Conservation (phyloP, 2,329 filamentous ascomycete genomes). For the Neofusicoccum cordaticola region DNA sequence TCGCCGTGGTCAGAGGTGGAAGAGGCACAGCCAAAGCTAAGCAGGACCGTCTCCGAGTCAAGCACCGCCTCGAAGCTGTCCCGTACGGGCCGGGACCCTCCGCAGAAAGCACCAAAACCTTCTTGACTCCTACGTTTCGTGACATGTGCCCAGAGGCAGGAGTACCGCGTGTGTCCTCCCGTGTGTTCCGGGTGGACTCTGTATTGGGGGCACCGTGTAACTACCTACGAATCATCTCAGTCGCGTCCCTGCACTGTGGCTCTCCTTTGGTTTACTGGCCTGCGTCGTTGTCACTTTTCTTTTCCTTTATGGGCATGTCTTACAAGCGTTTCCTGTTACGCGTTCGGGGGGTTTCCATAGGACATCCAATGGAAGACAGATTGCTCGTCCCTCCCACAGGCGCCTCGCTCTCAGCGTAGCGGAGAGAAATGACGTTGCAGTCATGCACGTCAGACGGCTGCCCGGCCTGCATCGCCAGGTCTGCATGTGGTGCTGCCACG, state of each 20-base stretch:
- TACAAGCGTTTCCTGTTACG: too few relatives aligned
- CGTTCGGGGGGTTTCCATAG: too few relatives aligned
- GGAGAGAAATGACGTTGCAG: not conserved
- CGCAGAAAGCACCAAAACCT: not conserved
- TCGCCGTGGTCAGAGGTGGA: not conserved
- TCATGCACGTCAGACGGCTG: not conserved
- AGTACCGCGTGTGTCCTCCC: not conserved
- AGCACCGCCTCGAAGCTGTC: not conserved
- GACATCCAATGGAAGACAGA: not conserved
- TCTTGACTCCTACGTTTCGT: not conserved
- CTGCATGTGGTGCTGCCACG: not conserved
- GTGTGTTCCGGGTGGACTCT: too few relatives aligned
- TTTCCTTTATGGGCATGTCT: too few relatives aligned
- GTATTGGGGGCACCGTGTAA: too few relatives aligned
- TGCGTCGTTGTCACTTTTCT: too few relatives aligned
- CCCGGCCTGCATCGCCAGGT: not conserved
- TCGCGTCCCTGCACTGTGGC: too few relatives aligned
- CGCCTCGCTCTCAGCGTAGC: too few relatives aligned
- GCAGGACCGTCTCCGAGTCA: not conserved
- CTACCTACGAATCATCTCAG: too few relatives aligned
- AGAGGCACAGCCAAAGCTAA: not conserved
- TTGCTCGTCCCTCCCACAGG: too few relatives aligned
- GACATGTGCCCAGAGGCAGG: too few relatives aligned
- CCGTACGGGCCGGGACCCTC: not conserved
- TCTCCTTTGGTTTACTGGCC: too few relatives aligned